Evolutionary conservation across 495 filamentous ascomycete species (phyloP), one percentile per base, ranked within the genome.

Genomic region (Lentithecium fluviatile): DNA sequence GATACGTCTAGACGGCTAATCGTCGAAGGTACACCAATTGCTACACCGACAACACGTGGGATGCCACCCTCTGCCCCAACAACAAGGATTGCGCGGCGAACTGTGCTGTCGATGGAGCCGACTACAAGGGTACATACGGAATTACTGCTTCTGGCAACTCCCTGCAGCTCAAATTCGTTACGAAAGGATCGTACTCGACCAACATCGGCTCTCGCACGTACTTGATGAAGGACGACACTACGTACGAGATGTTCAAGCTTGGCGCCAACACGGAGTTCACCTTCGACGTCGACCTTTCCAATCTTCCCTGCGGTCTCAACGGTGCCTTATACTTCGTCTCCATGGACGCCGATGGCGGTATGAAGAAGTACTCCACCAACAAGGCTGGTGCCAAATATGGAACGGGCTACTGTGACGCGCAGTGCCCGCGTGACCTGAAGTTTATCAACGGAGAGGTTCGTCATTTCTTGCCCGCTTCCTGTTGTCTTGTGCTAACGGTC

Each of bases 351-450:
- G 75, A 80, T 20, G 85, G 85, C 42, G 82, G 83, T 20, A 68
- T 78, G 56, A 79, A 74, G 65, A 67, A 73, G 15, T 70, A 81
- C 58, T 59, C 70, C 10, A 58, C 46, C 42, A 89, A 87, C 73
- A 75, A 80, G 24, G 84, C 82, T 8, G 85, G 85, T 24, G 83
- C 85, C 17, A 70, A 76, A 15, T 88, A 86, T 71, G 85, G 85
- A 25, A 84, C 84, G 42, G 85, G 85, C 0, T 88, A 89, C 74
- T 89, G 86, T 68, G 86, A 88, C 68, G 80, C 84, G 7, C 85
- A 88, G 64, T 88, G 86, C 71, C 78, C 75, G 0, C 68, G 70
- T 48, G 72, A 75, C 19, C 68, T 71, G 15, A 73, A 81, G 15
- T 88, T 81, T 67, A 79, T 85, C 54, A 84, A 85, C 63, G 84